These are phyloP conservation scores for Phytophthora agathidicida DNA, from an alignment of 352 stramenopile species.

Conservation along the genomic window DNA sequence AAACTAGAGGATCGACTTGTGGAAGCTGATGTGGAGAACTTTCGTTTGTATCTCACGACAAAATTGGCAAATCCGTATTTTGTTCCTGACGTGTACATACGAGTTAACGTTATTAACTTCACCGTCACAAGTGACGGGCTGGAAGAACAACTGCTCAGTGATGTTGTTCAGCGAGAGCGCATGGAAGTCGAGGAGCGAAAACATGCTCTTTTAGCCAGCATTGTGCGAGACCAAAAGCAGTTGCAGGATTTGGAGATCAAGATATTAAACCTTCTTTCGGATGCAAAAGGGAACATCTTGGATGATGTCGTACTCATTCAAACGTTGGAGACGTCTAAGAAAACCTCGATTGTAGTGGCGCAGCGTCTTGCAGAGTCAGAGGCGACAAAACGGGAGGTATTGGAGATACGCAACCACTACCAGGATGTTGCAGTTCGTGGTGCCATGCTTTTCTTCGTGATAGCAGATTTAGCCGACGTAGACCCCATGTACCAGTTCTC, in stretches of 20 bases:
- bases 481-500: slow-evolving; percentile 88
- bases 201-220: slow-evolving; percentile 85
- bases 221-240: slow-evolving; percentile 89
- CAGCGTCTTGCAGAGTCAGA: slow-evolving; percentile 64
- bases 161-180: slow-evolving; percentile 86
- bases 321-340: slow-evolving; percentile 68
- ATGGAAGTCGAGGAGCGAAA: slow-evolving; percentile 90
- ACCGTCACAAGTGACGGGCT: slow-evolving; percentile 91
- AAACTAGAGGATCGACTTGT: slow-evolving; percentile 79
- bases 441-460: slow-evolving; percentile 75
- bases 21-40: slow-evolving; percentile 67
- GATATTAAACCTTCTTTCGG: slow-evolving; percentile 88
- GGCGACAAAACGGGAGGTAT: slow-evolving; percentile 60
- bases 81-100: slow-evolving; percentile 91
- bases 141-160: slow-evolving; percentile 89
- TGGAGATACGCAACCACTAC: slow-evolving; percentile 74
- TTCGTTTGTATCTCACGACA: slow-evolving; percentile 92
- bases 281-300: slow-evolving; percentile 90
- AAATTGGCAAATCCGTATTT: slow-evolving; percentile 94
- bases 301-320: slow-evolving; percentile 89
- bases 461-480: slow-evolving; percentile 58
- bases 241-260: slow-evolving; percentile 92
- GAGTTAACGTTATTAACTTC: slow-evolving; percentile 94
- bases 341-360: slow-evolving; percentile 63
- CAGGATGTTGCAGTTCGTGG: slow-evolving; percentile 53